Evolutionary conservation across 2,329 filamentous ascomycete species (phyloP).

Genomic region (Cyphellophora attinorum): DNA sequence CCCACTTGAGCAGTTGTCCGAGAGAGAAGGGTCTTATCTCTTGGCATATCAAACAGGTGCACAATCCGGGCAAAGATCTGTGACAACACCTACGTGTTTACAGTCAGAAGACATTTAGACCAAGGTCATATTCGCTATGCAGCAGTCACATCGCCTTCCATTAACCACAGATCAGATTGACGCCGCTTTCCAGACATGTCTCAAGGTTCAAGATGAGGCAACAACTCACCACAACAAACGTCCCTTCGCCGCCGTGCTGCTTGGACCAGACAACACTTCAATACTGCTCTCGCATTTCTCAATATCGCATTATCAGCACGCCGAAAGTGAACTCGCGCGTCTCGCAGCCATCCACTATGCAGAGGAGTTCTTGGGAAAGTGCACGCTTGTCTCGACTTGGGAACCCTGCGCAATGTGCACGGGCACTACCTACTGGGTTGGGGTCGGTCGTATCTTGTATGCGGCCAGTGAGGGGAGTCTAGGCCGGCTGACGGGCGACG

Average conservation of each 20-base stretch:
- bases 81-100: no score
- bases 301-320: slow-evolving; percentile 44
- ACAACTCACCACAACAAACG: slow-evolving; percentile 35
- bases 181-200: slow-evolving; percentile 28
- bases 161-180: slow-evolving; percentile 33
- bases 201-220: slow-evolving; percentile 34
- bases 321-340: slow-evolving; percentile 41
- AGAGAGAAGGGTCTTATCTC: no score
- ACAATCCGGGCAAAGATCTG: no score
- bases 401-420: slow-evolving; percentile 48
- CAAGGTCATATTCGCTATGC: no score
- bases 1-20: no score
- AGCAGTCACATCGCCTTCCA: no score
- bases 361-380: slow-evolving; percentile 38
- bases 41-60: no score
- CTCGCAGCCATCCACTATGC: slow-evolving; percentile 41
- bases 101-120: no score
- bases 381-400: slow-evolving; percentile 45
- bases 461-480: slow-evolving; percentile 40
- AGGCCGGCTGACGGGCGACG: slow-evolving; percentile 34
- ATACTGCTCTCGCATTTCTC: slow-evolving; percentile 40
- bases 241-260: slow-evolving; percentile 40
- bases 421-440: slow-evolving; percentile 41
- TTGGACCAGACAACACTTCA: slow-evolving; percentile 41
- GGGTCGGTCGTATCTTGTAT: slow-evolving; percentile 44